These are phyloP conservation scores for Sclerotinia subarctica DNA, from an alignment of 2,329 filamentous ascomycete species.

Conservation along the genomic window DNA sequence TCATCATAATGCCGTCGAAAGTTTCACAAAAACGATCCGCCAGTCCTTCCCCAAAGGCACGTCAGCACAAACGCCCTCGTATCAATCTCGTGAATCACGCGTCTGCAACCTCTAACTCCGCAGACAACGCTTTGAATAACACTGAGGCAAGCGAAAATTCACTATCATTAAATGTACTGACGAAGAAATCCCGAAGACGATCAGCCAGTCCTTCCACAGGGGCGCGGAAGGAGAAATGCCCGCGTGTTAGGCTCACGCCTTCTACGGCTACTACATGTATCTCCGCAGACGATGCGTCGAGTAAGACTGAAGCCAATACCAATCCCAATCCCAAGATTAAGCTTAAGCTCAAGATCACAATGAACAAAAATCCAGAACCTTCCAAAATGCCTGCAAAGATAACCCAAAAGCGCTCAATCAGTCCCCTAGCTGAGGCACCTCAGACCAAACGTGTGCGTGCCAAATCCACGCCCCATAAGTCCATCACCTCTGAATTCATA, in stretches of 20 bases:
- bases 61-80: neutral
- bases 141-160: neutral
- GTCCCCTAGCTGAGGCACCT: neutral
- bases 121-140: neutral
- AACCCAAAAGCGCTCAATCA: neutral
- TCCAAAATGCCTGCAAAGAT: neutral
- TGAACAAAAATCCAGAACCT: neutral
- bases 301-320: neutral
- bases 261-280: neutral
- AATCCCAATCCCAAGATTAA: neutral
- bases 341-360: too few relatives aligned
- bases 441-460: neutral
- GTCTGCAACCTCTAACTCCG: neutral
- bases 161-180: neutral
- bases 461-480: neutral
- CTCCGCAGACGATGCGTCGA: neutral
- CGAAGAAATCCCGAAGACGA: neutral
- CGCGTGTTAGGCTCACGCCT: neutral
- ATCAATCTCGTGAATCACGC: neutral
- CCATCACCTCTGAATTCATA: neutral
- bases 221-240: neutral
- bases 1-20: neutral
- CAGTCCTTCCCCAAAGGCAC: neutral
- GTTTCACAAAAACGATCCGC: neutral
- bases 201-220: neutral